Percentiles rank a stretch among this genome's conserved stretches.
These are phyloP conservation scores for Spongispora temasekensis DNA, from an alignment of 1,284 basidiomycete genomes.

Conservation along the genomic window DNA sequence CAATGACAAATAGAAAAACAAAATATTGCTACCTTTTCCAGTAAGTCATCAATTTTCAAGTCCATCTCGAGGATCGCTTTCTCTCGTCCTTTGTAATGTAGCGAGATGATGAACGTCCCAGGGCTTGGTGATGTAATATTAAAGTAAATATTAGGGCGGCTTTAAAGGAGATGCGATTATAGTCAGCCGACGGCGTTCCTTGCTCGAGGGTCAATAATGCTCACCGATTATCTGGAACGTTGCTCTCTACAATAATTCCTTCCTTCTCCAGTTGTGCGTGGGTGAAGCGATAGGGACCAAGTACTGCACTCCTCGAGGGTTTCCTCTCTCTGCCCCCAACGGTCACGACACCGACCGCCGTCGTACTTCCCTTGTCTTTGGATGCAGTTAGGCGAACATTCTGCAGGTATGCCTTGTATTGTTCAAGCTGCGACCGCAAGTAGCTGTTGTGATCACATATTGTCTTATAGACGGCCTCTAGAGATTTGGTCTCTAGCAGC, in stretches of 20 bases:
- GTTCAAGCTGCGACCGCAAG: constrained; percentile 92
- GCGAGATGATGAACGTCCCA: constrained; percentile 97
- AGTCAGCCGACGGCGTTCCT: constrained; percentile 4
- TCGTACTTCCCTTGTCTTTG: constrained; percentile 82
- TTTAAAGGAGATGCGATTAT: constrained; percentile 35
- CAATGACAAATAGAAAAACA: constrained; percentile 7
- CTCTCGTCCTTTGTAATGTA: constrained; percentile 99
- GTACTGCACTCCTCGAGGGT: constrained; percentile 77
- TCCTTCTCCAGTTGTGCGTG: constrained; percentile 99
- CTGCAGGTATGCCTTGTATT: constrained; percentile 99
- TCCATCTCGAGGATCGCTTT: constrained; percentile 99
- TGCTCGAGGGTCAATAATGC: constrained; percentile 36
- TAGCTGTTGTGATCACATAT: constrained; percentile 99
- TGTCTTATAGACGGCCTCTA: constrained; percentile 98
- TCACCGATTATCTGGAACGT: constrained; percentile 96
- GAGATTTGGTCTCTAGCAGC: constrained; percentile 85
- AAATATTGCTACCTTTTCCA: constrained; percentile 93
- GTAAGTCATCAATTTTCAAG: constrained; percentile 96
- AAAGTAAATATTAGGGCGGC: constrained; percentile 97
- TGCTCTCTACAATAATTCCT: constrained; percentile 98
- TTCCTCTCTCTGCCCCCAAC: constrained; percentile 99
- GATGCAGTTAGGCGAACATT: constrained; percentile 91
- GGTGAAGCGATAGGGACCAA: constrained; percentile 96
- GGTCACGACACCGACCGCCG: constrained; percentile 91
- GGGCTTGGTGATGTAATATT: constrained; percentile 97